A percentile compares a stretch with the other conserved stretches of the same genome.
phyloP scores from a whole-genome alignment of 1,284 basidiomycete species.

The Malassezia furfur region DNA sequence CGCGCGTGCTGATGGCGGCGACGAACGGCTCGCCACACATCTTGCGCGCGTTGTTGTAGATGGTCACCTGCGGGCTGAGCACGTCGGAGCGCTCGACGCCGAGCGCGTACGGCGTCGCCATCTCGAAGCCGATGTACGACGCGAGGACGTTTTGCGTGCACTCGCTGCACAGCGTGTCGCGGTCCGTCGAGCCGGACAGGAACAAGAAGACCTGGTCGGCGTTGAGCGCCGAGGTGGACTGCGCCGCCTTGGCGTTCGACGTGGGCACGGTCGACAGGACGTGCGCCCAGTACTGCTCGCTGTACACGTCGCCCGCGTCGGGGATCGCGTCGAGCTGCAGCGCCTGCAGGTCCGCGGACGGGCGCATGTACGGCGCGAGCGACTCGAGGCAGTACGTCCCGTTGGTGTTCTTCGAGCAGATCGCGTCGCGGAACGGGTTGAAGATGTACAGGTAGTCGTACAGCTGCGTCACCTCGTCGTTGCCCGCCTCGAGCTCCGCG shows the following conservation, averaged over 20 bases:
- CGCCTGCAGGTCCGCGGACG: neutral
- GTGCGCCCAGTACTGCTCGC: conserved; percentile 10
- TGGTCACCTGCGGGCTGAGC: conserved; percentile 19
- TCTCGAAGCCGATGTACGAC: conserved; percentile 27
- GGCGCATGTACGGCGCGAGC: neutral
- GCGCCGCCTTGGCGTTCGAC: neutral
- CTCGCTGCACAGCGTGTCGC: conserved; percentile 19
- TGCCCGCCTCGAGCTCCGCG: conserved; percentile 8
- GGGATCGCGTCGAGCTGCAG: neutral
- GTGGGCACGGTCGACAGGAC: conserved; percentile 1
- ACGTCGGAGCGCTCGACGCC: conserved; percentile 20
- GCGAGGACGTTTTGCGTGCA: conserved; percentile 24
- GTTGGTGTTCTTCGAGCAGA: conserved; percentile 10
- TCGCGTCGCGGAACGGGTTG: conserved; percentile 16
- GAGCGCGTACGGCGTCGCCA: conserved; percentile 25
- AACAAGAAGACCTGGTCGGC: conserved; percentile 25
- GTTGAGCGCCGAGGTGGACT: neutral
- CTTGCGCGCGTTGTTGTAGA: conserved; percentile 18
- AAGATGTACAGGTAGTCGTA: conserved; percentile 19
- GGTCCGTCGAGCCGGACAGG: conserved; percentile 16
- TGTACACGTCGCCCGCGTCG: neutral
- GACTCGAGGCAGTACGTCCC: conserved; percentile 5
- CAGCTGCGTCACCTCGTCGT: conserved; percentile 6
- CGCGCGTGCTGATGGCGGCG: conserved; percentile 6
- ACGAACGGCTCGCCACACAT: conserved; percentile 22